Conservation (phyloP, 108 stramenopile genomes). For the Stephanodiscus triporus region DNA sequence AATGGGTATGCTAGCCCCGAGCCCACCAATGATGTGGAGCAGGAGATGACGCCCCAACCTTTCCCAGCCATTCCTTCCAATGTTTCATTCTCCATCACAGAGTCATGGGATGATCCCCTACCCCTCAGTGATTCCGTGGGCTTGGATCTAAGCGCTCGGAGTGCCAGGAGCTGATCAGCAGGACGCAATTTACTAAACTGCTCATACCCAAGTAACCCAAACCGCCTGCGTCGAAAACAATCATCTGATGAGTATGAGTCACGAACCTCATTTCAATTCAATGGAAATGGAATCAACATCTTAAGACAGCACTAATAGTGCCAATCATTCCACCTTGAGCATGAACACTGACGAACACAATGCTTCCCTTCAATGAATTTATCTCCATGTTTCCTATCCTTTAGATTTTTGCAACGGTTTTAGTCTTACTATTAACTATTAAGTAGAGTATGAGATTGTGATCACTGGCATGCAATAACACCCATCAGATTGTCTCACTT, state of each 20-base stretch:
- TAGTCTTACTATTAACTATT: too few species aligned
- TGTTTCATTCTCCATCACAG: neutral
- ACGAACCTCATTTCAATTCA: neutral
- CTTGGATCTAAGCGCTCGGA: slow-evolving; percentile 21
- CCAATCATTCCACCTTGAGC: slow-evolving; percentile 13
- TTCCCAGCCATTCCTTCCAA: neutral
- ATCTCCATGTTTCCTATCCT: neutral
- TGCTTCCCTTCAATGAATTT: neutral
- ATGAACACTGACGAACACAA: neutral
- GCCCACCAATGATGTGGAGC: neutral
- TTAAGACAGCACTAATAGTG: neutral
- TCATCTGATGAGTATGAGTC: neutral
- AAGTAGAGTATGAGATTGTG: too few species aligned
- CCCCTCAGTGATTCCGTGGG: slow-evolving; percentile 13
- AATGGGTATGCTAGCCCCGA: neutral
- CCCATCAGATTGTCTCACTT: too few species aligned
- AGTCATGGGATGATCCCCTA: slow-evolving; percentile 22
- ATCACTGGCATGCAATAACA: too few species aligned
- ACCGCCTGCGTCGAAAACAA: neutral
- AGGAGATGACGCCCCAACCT: neutral
- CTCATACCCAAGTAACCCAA: neutral
- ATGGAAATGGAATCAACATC: neutral
- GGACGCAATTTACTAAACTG: neutral
- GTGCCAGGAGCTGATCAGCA: slow-evolving; percentile 2
- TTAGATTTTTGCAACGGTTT: too few species aligned